Evolutionary conservation across 306 rosid genomes (phyloP).

Genomic region (Oxytropis ochrocephala): DNA sequence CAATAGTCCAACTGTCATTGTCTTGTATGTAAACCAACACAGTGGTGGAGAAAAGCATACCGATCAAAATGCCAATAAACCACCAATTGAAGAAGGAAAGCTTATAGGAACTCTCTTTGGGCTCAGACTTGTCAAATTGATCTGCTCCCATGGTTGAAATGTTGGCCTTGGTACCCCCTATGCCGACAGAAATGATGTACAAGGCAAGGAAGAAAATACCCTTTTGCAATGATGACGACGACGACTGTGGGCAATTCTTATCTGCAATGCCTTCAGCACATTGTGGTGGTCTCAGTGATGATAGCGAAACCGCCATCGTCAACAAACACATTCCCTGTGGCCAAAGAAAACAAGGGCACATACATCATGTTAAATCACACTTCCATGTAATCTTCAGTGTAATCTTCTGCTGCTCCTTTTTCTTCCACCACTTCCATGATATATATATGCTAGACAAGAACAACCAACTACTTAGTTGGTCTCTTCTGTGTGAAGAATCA

Average conservation of each 20-base stretch:
- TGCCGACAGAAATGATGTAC: constrained; percentile 61
- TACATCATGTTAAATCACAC: neutral
- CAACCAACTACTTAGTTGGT: neutral
- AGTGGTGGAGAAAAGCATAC: constrained; percentile 58
- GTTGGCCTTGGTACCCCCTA: constrained; percentile 82
- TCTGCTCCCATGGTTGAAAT: constrained; percentile 88
- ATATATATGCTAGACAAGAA: too few species aligned
- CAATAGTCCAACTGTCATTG: constrained; percentile 60
- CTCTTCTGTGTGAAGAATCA: neutral
- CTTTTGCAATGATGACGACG: constrained; percentile 54
- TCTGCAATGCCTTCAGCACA: constrained; percentile 28
- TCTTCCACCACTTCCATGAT: constrained; percentile 27
- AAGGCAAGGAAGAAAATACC: constrained; percentile 56
- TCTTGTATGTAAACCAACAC: constrained; percentile 68
- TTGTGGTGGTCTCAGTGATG: constrained; percentile 54
- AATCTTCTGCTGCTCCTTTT: constrained; percentile 15
- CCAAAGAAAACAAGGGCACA: neutral
- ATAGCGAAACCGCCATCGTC: constrained; percentile 56
- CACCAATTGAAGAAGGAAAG: constrained; percentile 86
- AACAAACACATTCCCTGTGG: constrained; percentile 57
- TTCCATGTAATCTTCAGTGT: constrained; percentile 35
- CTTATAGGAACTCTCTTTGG: constrained; percentile 51
- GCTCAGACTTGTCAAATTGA: constrained; percentile 69
- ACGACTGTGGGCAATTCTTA: constrained; percentile 36
- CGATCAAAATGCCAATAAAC: constrained; percentile 59